Percentiles rank a stretch among this genome's conserved stretches.
Evolutionary conservation across 2,329 filamentous ascomycete genomes (phyloP).

Genomic region (Polytolypa hystricis): DNA sequence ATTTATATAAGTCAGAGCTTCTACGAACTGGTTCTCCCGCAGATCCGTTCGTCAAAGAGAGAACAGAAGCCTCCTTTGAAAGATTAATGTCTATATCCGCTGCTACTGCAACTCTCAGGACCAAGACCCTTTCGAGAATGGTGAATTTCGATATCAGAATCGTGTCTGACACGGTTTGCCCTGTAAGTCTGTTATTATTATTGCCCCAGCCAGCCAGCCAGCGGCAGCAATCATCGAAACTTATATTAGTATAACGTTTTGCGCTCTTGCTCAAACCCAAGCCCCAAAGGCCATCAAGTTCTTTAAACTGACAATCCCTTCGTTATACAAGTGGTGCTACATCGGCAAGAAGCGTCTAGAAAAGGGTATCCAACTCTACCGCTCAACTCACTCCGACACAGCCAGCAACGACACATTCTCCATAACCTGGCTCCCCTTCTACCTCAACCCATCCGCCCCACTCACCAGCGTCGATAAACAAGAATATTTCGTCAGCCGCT

Average conservation of each 20-base stretch:
- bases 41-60: too few relatives aligned
- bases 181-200: conserved; percentile 34
- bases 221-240: too few relatives aligned
- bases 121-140: conserved; percentile 45
- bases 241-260: too few relatives aligned
- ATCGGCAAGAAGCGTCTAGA: conserved; percentile 67
- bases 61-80: too few relatives aligned
- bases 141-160: conserved; percentile 65
- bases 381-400: conserved; percentile 44
- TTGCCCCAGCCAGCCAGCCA: too few relatives aligned
- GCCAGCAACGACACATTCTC: conserved; percentile 53
- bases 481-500: conserved; percentile 49
- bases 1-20: too few relatives aligned
- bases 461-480: conserved; percentile 41
- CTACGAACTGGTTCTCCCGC: too few relatives aligned
- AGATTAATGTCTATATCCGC: too few relatives aligned
- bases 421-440: conserved; percentile 68
- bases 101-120: too few relatives aligned
- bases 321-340: conserved; percentile 50
- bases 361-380: conserved; percentile 57
- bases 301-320: conserved; percentile 9
- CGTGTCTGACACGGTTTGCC: conserved; percentile 73
- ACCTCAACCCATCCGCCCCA: conserved; percentile 59
- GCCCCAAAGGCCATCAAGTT: too few relatives aligned
- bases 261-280: too few relatives aligned